Conservation (phyloP, 257 asterid species). For the Leptodermis oblonga region DNA sequence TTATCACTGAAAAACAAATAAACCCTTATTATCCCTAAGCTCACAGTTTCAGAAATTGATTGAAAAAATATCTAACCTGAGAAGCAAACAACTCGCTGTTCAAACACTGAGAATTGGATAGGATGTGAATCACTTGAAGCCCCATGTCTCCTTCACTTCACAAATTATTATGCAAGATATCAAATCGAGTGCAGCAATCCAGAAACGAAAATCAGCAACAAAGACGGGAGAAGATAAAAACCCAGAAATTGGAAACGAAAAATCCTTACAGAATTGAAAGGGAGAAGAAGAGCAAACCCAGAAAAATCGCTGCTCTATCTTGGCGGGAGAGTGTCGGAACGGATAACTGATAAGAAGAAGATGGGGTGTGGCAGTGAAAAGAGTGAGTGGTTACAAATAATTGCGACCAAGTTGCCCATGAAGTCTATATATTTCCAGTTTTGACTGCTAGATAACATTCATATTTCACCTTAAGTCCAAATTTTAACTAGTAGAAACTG, state of each 20-base stretch:
- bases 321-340: background rate
- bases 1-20: too few species aligned
- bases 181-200: slow-evolving; percentile 81
- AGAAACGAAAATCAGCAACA: slow-evolving; percentile 19
- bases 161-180: slow-evolving; percentile 76
- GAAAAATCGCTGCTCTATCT: background rate
- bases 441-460: too few species aligned
- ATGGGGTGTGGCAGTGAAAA: background rate
- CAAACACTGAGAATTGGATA: slow-evolving; percentile 66
- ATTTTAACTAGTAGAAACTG: too few species aligned
- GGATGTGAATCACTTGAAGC: slow-evolving; percentile 96
- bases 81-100: slow-evolving; percentile 81
- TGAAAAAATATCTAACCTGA: slow-evolving; percentile 55
- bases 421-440: too few species aligned
- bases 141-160: slow-evolving; percentile 84
- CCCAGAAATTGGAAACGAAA: background rate
- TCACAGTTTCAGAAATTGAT: background rate
- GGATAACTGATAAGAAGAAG: background rate
- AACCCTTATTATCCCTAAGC: background rate
- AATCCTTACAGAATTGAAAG: background rate
- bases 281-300: background rate
- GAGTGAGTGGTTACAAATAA: background rate
- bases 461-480: too few species aligned
- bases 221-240: background rate
- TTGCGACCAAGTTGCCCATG: too few species aligned